Conservation (phyloP, 2,329 filamentous ascomycete species). For the Aspergillus sojae region DNA sequence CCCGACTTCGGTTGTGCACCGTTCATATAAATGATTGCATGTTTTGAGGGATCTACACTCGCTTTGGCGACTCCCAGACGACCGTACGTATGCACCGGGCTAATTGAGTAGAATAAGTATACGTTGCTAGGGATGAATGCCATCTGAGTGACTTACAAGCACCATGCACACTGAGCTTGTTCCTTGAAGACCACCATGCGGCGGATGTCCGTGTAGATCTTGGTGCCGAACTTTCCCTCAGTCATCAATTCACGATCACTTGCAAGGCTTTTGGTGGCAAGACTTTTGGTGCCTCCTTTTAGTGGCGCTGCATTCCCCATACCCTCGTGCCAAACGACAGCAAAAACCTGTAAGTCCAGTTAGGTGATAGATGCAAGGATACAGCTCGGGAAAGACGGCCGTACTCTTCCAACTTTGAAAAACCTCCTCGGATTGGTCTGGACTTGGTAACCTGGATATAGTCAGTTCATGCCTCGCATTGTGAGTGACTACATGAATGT, state of each 20-base stretch:
- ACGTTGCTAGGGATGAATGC: neutral
- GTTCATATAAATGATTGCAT: constrained; percentile 42
- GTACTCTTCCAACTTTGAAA: constrained; percentile 26
- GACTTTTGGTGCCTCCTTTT: constrained; percentile 2
- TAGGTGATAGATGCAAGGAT: neutral
- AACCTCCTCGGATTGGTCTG: neutral
- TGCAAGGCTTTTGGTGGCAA: constrained; percentile 14
- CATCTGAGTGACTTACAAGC: constrained; percentile 31
- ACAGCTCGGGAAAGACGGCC: neutral
- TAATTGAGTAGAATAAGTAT: constrained; percentile 17
- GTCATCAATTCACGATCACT: constrained; percentile 13
- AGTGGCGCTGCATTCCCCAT: constrained; percentile 19
- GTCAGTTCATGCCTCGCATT: neutral
- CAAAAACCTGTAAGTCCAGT: constrained; percentile 29
- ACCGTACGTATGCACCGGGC: constrained; percentile 46
- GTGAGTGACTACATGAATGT: too few species aligned
- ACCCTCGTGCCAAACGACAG: constrained; percentile 36
- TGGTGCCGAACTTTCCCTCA: constrained; percentile 22
- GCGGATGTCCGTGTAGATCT: constrained; percentile 33
- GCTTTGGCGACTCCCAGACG: constrained; percentile 39
- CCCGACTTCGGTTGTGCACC: constrained; percentile 15
- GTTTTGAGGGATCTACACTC: constrained; percentile 38
- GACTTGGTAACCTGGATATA: neutral
- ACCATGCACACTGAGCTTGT: constrained; percentile 32
- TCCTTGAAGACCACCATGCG: constrained; percentile 37